phyloP scores from a whole-genome alignment of 2,329 filamentous ascomycete species.

The Penicillium polonicum region DNA sequence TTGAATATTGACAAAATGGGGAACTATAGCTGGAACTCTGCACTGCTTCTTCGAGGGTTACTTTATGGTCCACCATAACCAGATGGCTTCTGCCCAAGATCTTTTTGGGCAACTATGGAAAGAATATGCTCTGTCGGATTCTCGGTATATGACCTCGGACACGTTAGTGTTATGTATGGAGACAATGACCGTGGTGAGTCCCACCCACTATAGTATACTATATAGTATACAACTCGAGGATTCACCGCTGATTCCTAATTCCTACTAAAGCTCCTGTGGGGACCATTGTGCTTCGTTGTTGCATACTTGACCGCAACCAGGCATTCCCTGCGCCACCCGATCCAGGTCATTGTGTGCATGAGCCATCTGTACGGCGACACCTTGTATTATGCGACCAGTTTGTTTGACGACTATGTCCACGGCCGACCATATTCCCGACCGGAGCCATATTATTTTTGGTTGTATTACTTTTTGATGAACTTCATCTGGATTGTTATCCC shows the following conservation, averaged over 20 bases:
- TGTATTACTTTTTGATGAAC: constrained; percentile 66
- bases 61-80: constrained; percentile 68
- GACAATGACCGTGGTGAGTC: constrained; percentile 70
- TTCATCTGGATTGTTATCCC: constrained; percentile 66
- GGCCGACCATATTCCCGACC: constrained; percentile 59
- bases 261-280: constrained; percentile 54
- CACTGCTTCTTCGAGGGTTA: constrained; percentile 87
- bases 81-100: constrained; percentile 66
- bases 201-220: not conserved
- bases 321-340: constrained; percentile 57
- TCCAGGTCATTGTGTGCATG: constrained; percentile 61
- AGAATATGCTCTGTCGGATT: constrained; percentile 84
- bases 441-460: constrained; percentile 64
- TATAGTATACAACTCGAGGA: not conserved
- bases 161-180: constrained; percentile 87
- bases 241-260: constrained; percentile 11
- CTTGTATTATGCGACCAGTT: constrained; percentile 63
- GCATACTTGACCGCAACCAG: constrained; percentile 55
- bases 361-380: constrained; percentile 65
- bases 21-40: constrained; percentile 49
- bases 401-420: constrained; percentile 59
- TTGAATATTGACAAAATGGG: constrained; percentile 1
- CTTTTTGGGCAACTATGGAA: constrained; percentile 88
- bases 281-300: constrained; percentile 59
- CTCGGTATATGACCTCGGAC: constrained; percentile 78